These are phyloP conservation scores for Hypoxylon sp. DNA, from an alignment of 2,329 filamentous ascomycete species.

Conservation along the genomic window DNA sequence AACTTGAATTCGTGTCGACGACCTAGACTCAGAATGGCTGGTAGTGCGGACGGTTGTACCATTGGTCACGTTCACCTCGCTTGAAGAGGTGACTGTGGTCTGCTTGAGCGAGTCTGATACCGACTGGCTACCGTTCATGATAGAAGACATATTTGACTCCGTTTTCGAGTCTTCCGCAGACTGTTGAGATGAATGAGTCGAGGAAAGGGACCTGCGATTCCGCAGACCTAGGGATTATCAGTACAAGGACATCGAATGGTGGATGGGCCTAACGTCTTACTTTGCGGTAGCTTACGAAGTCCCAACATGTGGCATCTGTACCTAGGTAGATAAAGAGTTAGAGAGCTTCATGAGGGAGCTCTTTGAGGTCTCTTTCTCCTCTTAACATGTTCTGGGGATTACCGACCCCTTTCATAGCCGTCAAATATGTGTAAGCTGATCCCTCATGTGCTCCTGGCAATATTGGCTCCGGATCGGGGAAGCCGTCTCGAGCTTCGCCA, in stretches of 20 bases:
- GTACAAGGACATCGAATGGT: background rate
- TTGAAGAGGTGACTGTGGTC: conserved; percentile 16
- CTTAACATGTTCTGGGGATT: conserved; percentile 3
- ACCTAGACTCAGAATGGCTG: conserved; percentile 16
- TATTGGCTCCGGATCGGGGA: conserved; percentile 22
- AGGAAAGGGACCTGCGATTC: conserved; percentile 40
- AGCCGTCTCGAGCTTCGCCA: conserved; percentile 16
- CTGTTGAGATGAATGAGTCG: conserved; percentile 31
- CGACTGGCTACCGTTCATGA: conserved; percentile 31
- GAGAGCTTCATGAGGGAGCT: conserved; percentile 1
- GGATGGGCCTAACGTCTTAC: conserved; percentile 15
- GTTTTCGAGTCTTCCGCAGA: conserved; percentile 32
- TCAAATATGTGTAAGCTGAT: conserved; percentile 6
- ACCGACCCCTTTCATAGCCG: conserved; percentile 18
- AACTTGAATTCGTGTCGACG: conserved; percentile 37
- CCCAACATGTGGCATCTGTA: conserved; percentile 33
- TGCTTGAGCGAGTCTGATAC: conserved; percentile 23
- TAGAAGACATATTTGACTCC: conserved; percentile 29
- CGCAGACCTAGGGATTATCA: conserved; percentile 34
- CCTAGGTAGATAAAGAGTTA: background rate
- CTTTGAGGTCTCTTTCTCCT: background rate
- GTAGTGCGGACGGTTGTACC: conserved; percentile 21
- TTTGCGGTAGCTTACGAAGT: conserved; percentile 41
- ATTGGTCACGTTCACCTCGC: conserved; percentile 12
- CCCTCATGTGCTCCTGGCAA: conserved; percentile 15